Percentiles rank a stretch among this genome's conserved stretches.
Evolutionary conservation across 768 basidiomycete species (phyloP).

Genomic region (Leucosporidium yakuticum): DNA sequence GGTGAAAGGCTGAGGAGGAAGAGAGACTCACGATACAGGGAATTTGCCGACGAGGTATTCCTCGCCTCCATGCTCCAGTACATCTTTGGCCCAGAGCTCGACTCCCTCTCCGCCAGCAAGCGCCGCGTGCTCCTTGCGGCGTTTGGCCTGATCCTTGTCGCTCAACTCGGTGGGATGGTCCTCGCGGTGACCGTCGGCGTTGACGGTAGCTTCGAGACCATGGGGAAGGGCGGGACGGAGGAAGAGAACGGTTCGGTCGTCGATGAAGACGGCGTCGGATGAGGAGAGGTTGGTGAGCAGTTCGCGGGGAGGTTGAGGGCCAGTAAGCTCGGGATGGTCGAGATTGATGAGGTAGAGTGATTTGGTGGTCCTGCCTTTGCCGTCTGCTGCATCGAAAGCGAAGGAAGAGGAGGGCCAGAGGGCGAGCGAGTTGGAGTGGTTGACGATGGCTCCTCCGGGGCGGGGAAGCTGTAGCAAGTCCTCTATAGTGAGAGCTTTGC

Average conservation of each 20-base stretch:
- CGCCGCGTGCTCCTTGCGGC: background rate
- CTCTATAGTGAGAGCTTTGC: background rate
- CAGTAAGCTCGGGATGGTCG: background rate
- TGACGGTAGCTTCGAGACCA: background rate
- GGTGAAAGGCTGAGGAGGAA: background rate
- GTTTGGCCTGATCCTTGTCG: slow-evolving; percentile 17
- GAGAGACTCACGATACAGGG: slow-evolving; percentile 32
- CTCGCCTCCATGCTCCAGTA: slow-evolving; percentile 5
- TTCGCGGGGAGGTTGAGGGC: background rate
- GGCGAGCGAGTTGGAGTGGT: slow-evolving; percentile 21
- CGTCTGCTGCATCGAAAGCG: slow-evolving; percentile 5
- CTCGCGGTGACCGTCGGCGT: too few species aligned
- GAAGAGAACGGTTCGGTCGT: slow-evolving; percentile 31
- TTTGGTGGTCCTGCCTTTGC: slow-evolving; percentile 5
- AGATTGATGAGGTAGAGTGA: slow-evolving; percentile 19
- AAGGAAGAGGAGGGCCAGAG: slow-evolving; percentile 28
- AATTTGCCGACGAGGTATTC: slow-evolving; percentile 33
- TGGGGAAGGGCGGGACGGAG: slow-evolving; percentile 7
- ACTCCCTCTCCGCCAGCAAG: slow-evolving; percentile 23
- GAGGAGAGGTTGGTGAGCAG: slow-evolving; percentile 22
- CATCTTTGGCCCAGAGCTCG: slow-evolving; percentile 33
- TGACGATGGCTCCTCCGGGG: slow-evolving; percentile 12
- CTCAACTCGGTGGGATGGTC: slow-evolving; percentile 16
- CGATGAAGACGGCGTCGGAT: slow-evolving; percentile 34
- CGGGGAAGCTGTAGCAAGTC: slow-evolving; percentile 34